phyloP scores from a whole-genome alignment of 129 eudicot species.

The Cynara cardunculus region DNA sequence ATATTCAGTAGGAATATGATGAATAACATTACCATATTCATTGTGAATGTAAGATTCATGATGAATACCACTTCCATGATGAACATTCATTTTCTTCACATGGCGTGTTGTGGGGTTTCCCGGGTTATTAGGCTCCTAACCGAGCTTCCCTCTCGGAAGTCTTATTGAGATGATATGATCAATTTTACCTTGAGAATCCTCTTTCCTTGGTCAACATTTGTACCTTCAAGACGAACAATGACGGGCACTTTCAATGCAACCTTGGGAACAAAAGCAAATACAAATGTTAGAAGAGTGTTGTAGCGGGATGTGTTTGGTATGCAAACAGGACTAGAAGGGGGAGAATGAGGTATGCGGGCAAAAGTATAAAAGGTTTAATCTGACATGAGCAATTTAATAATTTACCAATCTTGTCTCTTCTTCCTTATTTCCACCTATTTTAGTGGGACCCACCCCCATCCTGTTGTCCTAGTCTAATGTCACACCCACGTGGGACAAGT shows the following conservation, averaged over 20 bases:
- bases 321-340: background rate
- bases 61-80: no score
- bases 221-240: conserved; percentile 93
- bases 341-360: no score
- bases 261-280: conserved; percentile 31
- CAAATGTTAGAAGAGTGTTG: background rate
- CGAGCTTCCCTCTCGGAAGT: background rate
- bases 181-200: conserved; percentile 83
- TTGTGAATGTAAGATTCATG: no score
- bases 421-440: background rate
- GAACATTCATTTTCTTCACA: no score
- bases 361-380: no score
- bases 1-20: no score
- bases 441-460: background rate
- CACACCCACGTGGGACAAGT: no score
- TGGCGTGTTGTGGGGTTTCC: no score
- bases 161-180: background rate
- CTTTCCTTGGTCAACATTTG: conserved; percentile 97
- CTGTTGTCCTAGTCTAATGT: no score
- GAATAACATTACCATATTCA: no score
- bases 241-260: conserved; percentile 92
- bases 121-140: no score
- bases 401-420: background rate
- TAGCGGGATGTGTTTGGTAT: background rate
- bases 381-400: background rate